These are phyloP conservation scores for Tolypocladium pustulatum DNA, from an alignment of 2,329 filamentous ascomycete species.

Conservation along the genomic window DNA sequence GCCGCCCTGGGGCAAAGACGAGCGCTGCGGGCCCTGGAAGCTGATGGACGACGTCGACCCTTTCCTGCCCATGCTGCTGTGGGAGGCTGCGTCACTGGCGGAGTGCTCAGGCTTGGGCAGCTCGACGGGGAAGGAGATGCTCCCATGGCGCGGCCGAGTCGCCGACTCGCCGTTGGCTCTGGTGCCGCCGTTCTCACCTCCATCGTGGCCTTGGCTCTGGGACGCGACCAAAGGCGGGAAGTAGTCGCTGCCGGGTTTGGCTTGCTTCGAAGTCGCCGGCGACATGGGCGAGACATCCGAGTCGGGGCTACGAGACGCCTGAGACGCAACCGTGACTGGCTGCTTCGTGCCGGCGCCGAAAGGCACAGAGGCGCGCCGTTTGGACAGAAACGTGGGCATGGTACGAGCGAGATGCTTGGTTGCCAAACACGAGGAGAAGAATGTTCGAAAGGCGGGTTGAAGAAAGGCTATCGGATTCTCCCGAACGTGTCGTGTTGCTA, in stretches of 20 bases:
- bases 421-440: neutral
- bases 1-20: slow-evolving; percentile 35
- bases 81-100: slow-evolving; percentile 1
- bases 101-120: slow-evolving; percentile 15
- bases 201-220: neutral
- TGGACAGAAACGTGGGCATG: neutral
- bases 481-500: neutral
- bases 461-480: neutral
- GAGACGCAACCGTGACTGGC: slow-evolving; percentile 9
- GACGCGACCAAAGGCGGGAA: slow-evolving; percentile 13
- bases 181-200: slow-evolving; percentile 6
- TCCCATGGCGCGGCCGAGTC: slow-evolving; percentile 23
- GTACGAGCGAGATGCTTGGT: neutral
- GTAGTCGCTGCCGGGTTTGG: slow-evolving; percentile 13
- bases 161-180: slow-evolving; percentile 12
- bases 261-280: slow-evolving; percentile 8
- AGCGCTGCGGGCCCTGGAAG: slow-evolving; percentile 33
- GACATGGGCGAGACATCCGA: slow-evolving; percentile 34
- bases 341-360: neutral
- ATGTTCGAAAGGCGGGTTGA: neutral
- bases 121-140: slow-evolving; percentile 23
- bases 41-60: slow-evolving; percentile 36
- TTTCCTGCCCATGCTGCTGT: slow-evolving; percentile 10
- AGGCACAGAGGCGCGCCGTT: neutral
- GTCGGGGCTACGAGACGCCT: slow-evolving; percentile 22